Conservation (phyloP, 257 asterid species). For the Knoxia roxburghii region DNA sequence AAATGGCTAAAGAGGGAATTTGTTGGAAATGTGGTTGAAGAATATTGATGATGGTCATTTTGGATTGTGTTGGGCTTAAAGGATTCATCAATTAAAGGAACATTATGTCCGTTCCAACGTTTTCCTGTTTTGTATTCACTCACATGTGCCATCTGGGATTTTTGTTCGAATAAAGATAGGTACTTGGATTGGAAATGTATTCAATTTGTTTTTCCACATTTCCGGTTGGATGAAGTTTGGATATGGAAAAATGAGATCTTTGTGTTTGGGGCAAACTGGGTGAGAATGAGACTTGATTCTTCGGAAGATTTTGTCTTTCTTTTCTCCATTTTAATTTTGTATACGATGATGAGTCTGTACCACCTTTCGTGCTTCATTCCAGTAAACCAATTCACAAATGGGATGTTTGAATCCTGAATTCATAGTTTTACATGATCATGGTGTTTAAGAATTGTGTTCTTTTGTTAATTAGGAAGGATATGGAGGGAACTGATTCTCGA, state of each 20-base stretch:
- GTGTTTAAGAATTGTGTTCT: neutral
- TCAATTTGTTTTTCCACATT: neutral
- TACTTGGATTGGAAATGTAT: neutral
- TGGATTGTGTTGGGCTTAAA: neutral
- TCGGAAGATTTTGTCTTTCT: no score
- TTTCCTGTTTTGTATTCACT: neutral
- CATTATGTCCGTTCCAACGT: neutral
- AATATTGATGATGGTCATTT: neutral
- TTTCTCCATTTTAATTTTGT: no score
- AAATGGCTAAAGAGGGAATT: neutral
- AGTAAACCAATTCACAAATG: neutral
- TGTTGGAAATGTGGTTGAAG: neutral
- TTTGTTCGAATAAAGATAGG: neutral
- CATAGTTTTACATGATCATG: no score
- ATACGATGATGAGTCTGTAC: neutral
- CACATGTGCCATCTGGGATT: conserved; percentile 5
- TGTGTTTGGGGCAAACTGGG: neutral
- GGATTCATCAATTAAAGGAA: neutral
- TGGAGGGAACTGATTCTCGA: conserved; percentile 25
- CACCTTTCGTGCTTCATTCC: neutral
- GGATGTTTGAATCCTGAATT: neutral
- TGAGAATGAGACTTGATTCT: neutral
- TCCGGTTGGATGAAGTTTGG: neutral
- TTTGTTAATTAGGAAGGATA: conserved; percentile 12
- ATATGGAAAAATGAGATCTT: neutral